Base-by-base conservation (phyloP, 768 basidiomycete genomes). In the Trametes cinnabarina region DNA sequence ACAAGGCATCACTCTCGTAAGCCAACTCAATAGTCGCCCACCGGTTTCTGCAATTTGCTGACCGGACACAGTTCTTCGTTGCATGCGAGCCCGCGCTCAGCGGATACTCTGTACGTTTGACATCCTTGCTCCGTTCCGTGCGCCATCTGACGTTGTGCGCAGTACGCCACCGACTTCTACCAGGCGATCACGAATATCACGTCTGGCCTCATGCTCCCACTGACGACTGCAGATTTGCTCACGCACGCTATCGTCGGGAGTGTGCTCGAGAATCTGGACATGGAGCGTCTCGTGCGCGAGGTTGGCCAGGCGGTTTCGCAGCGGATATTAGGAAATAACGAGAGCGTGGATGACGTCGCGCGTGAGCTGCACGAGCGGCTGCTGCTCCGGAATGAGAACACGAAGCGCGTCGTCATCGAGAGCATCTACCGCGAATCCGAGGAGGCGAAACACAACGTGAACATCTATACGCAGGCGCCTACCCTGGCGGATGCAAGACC, bases 1-100 rank as follows among this genome's bases (percentile, higher is more conserved):
- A 60, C 81, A 84, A 39, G 96, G 96, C 5, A 98, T 98, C 66
- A 92, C 92, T 9, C 74, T 98, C 60, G 95, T 93, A 69, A 68
- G 87, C 46, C 25, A 49, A 23, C 26, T 46, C 5, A 19, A 14
- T 46, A 19, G 7, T 48, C 51, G 51, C 55, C 61, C 14, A 9
- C 12, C 30, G 30, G 30, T 6, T 7, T 42, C 6, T 20, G 50
- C 35, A 58, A 22, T 23, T 51, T 62, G 22, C 39, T 59, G 58
- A 41, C 63, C 19, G 17, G 20, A 1, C 20, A 7, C 71, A 97
- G 94, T 98, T 98, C 76, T 94, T 97, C 71, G 96, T 98, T n/a
- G 96, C 96, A 26, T 98, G 96, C 75, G 96, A 98, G 73, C 95
- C 96, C 55, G 94, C 93, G 5, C 79, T 96, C 58, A 94, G 92